phyloP scores from a whole-genome alignment of 768 basidiomycete genomes.

The Rhizopogon vulgaris region DNA sequence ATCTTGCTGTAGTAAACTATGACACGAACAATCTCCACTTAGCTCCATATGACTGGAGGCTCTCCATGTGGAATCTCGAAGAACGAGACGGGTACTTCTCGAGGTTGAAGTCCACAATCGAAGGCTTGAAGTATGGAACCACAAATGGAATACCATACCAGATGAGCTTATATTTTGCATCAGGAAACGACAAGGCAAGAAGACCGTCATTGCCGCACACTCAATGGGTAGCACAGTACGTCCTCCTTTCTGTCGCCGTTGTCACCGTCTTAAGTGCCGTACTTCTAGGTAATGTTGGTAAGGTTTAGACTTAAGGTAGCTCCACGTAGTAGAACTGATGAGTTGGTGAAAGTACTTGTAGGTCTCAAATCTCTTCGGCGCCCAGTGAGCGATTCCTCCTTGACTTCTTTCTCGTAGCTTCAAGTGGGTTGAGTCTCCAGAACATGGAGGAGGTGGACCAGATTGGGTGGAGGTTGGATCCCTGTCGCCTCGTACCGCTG shows the following conservation, averaged over 20 bases:
- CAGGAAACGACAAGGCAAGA: conserved; percentile 66
- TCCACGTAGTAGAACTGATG: conserved; percentile 6
- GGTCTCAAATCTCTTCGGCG: conserved; percentile 21
- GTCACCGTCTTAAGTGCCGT: conserved; percentile 43
- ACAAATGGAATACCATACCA: neutral
- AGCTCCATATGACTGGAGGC: conserved; percentile 87
- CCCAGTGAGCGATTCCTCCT: conserved; percentile 1
- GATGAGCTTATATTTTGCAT: neutral
- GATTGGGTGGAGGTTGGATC: conserved; percentile 82
- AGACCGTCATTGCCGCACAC: conserved; percentile 79
- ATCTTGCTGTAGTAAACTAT: conserved; percentile 88
- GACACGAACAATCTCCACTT: conserved; percentile 85
- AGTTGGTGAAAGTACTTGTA: conserved; percentile 70
- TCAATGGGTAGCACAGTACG: conserved; percentile 81
- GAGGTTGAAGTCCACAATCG: conserved; percentile 73
- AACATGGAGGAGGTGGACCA: conserved; percentile 74
- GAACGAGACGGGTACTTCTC: conserved; percentile 88
- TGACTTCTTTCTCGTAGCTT: conserved; percentile 41
- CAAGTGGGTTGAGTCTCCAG: conserved; percentile 94
- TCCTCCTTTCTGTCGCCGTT: conserved; percentile 1
- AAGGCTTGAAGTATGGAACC: conserved; percentile 58
- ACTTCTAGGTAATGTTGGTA: conserved; percentile 38
- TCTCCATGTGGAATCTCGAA: conserved; percentile 88
- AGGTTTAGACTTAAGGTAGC: conserved; percentile 14
- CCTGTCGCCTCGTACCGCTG: neutral